Conservation (phyloP, 768 basidiomycete genomes). For the Inosperma sp. region DNA sequence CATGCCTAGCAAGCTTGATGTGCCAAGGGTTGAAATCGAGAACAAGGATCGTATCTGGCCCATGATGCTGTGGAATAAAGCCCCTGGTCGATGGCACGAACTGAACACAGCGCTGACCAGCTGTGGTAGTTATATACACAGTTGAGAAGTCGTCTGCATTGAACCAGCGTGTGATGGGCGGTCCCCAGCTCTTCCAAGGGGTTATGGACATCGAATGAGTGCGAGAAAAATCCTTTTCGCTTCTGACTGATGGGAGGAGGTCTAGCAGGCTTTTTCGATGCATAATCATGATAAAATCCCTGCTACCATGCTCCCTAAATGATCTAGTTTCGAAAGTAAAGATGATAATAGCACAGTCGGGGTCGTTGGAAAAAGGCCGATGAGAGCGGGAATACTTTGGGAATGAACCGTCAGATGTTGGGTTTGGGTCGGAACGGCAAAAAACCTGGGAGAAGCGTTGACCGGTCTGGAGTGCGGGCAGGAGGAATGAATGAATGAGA, state of each 20-base stretch:
- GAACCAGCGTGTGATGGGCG: slow-evolving; percentile 31
- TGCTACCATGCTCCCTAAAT: background rate
- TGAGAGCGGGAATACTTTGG: slow-evolving; percentile 7
- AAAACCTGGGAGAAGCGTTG: slow-evolving; percentile 24
- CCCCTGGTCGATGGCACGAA: background rate
- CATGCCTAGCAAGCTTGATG: background rate
- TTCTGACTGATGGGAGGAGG: background rate
- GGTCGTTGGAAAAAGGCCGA: slow-evolving; percentile 17
- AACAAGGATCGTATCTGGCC: slow-evolving; percentile 5
- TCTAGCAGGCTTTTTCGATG: slow-evolving; percentile 26
- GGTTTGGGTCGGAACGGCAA: slow-evolving; percentile 43
- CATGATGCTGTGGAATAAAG: background rate
- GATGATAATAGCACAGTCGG: slow-evolving; percentile 19
- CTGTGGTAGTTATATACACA: slow-evolving; percentile 35
- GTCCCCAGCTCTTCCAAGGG: slow-evolving; percentile 32
- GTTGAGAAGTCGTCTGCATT: slow-evolving; percentile 25
- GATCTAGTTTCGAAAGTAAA: slow-evolving; percentile 11
- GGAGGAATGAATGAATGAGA: slow-evolving; percentile 20
- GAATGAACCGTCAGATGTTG: slow-evolving; percentile 17
- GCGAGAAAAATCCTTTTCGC: background rate
- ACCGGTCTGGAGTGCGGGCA: slow-evolving; percentile 28
- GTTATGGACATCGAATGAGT: background rate
- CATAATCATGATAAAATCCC: slow-evolving; percentile 28
- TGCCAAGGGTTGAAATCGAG: slow-evolving; percentile 18
- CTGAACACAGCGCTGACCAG: slow-evolving; percentile 30